These are phyloP conservation scores for Scedosporium boydii DNA, from an alignment of 2,329 filamentous ascomycete genomes.

Conservation along the genomic window DNA sequence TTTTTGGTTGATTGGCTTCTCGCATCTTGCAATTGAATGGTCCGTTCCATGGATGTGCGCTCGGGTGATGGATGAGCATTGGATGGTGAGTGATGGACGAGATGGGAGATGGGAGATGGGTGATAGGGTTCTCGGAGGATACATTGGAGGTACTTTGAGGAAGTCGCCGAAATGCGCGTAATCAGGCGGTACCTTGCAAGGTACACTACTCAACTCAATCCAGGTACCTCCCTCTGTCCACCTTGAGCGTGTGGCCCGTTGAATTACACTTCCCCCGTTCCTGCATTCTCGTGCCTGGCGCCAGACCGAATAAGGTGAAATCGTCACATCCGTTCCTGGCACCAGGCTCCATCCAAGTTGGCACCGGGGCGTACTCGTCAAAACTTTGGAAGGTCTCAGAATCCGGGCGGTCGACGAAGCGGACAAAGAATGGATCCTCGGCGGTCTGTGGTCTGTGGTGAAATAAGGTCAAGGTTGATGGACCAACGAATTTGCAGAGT, in stretches of 20 bases:
- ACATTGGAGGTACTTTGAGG: no score
- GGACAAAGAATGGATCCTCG: not conserved
- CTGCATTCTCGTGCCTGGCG: slow-evolving; percentile 2
- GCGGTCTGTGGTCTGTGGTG: not conserved
- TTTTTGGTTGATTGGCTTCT: not conserved
- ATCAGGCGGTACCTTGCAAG: no score
- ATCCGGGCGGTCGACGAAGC: not conserved
- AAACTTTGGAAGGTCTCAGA: not conserved
- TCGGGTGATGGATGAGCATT: no score
- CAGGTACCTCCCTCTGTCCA: no score
- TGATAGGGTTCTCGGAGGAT: no score
- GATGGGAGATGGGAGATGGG: no score
- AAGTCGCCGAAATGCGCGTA: no score
- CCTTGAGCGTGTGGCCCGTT: no score
- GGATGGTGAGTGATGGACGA: no score
- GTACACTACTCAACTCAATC: no score
- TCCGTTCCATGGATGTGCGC: not conserved
- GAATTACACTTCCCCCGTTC: not conserved
- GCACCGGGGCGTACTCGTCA: not conserved
- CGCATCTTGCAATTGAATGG: not conserved
- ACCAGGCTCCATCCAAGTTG: not conserved
- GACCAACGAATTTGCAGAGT: not conserved
- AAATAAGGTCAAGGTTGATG: slow-evolving; percentile 1
- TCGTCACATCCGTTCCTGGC: slow-evolving; percentile 2
- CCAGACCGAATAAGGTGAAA: not conserved